Evolutionary conservation across 192 early-diverging fungal species (phyloP).

Genomic region (Entomortierella chlamydospora): DNA sequence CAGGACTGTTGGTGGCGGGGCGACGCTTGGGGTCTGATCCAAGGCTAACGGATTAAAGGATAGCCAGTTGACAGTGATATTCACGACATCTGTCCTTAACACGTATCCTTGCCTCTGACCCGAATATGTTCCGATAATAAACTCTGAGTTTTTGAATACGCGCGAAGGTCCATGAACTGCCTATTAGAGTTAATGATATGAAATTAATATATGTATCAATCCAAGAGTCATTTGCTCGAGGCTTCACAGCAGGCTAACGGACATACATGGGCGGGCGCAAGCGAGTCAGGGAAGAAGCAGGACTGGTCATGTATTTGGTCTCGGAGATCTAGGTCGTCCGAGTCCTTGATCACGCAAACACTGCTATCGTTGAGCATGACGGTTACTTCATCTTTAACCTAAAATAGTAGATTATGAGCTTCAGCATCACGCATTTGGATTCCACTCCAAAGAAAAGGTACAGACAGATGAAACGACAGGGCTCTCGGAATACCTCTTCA

Average conservation of each 20-base stretch:
- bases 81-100: conserved; percentile 18
- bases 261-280: conserved; percentile 44
- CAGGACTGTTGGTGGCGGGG: conserved; percentile 34
- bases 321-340: conserved; percentile 43
- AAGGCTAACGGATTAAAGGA: conserved; percentile 47
- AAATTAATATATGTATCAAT: not conserved
- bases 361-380: conserved; percentile 35
- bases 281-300: conserved; percentile 48
- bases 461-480: not conserved
- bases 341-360: conserved; percentile 46
- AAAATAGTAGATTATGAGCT: not conserved
- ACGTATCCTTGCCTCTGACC: conserved; percentile 34
- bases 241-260: not conserved
- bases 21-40: conserved; percentile 48
- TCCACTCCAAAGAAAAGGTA: not conserved
- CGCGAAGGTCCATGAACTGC: conserved; percentile 29
- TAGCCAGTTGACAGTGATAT: conserved; percentile 47
- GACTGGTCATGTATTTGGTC: conserved; percentile 50
- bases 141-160: conserved; percentile 43
- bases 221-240: not conserved
- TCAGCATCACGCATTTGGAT: not conserved
- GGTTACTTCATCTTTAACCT: conserved; percentile 55
- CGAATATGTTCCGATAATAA: conserved; percentile 21
- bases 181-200: conserved; percentile 4
- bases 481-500: conserved; percentile 41